Conservation (phyloP, 495 filamentous ascomycete species). For the Aspergillus leporis region DNA sequence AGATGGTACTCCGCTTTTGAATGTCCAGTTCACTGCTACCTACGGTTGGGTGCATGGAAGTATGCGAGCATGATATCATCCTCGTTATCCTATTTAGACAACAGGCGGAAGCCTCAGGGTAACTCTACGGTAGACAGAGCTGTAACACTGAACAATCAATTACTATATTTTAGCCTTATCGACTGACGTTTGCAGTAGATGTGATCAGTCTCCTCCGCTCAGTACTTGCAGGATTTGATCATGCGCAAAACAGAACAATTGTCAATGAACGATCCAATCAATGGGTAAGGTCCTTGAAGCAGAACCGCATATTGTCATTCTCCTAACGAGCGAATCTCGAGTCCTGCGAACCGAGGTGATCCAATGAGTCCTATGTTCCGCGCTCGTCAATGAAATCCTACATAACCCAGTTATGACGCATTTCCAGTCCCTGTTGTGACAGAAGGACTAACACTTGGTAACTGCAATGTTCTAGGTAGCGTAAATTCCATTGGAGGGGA, state of each 20-base stretch:
- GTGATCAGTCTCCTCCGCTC: not conserved
- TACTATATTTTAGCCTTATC: not conserved
- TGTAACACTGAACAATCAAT: not conserved
- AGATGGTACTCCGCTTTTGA: not conserved
- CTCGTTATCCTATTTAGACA: not conserved
- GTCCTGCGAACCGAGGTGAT: not conserved
- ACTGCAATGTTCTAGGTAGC: conserved; percentile 2
- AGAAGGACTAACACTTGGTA: not conserved
- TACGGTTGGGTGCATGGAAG: conserved; percentile 22
- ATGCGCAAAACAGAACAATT: conserved; percentile 7
- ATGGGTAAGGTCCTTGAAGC: not conserved
- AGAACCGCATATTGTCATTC: not conserved
- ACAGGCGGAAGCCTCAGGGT: not conserved
- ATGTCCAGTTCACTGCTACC: conserved; percentile 1
- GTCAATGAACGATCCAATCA: conserved; percentile 2
- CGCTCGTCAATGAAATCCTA: not conserved
- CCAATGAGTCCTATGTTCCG: not conserved
- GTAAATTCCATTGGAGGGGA: not conserved
- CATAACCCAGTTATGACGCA: not conserved
- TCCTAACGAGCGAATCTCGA: not conserved
- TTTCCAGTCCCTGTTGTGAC: not conserved
- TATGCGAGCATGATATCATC: conserved; percentile 22
- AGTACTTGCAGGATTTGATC: not conserved
- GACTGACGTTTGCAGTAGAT: not conserved
- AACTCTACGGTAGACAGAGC: not conserved